Conservation (phyloP, 305 asterid genomes). For the Fraxinus sp. region DNA sequence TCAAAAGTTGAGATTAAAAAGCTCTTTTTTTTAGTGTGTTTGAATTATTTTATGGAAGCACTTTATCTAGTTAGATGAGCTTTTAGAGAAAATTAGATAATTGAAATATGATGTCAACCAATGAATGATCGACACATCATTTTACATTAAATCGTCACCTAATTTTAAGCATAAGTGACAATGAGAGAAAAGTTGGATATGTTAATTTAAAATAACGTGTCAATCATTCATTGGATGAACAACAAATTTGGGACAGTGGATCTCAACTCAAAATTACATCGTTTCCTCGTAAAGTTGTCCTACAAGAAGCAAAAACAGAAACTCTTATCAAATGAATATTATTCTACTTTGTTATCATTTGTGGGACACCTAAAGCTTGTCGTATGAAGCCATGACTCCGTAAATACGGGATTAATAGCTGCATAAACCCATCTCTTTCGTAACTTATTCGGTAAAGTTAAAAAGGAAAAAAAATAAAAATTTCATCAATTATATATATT, state of each 20-base stretch:
- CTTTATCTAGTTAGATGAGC: neutral
- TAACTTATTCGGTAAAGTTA: neutral
- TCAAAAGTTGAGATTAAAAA: neutral
- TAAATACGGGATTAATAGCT: slow-evolving; percentile 8
- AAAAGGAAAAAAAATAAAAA: neutral
- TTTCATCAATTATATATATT: neutral
- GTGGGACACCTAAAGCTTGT: neutral
- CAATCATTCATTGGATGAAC: no score
- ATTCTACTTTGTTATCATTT: neutral
- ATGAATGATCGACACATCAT: no score
- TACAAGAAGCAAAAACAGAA: neutral
- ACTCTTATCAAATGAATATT: neutral
- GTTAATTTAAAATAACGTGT: no score
- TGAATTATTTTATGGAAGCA: no score
- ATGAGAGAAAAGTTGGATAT: no score
- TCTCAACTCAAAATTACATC: no score
- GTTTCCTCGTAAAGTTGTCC: neutral
- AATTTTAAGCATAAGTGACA: no score
- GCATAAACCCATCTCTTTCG: neutral
- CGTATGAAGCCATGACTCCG: neutral
- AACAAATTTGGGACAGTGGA: no score
- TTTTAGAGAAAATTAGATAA: no score
- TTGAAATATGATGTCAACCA: no score
- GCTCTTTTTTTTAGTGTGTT: neutral
- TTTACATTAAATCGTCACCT: no score